These are phyloP conservation scores for Tinospora cordifolia DNA, from an alignment of 164 flowering plant genomes.

Conservation along the genomic window DNA sequence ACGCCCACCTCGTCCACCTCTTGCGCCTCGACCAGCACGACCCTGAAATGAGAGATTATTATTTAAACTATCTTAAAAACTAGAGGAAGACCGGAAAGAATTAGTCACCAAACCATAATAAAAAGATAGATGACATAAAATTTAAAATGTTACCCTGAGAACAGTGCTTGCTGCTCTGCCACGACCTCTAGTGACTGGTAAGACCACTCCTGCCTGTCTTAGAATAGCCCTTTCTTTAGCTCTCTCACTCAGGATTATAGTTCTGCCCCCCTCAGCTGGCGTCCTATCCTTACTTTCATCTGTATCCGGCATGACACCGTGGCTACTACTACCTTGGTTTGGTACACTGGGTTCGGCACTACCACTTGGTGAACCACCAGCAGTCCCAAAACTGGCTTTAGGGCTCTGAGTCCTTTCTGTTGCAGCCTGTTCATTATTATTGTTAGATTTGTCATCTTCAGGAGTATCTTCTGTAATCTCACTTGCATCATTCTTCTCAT, in stretches of 20 bases:
- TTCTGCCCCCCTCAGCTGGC: slow-evolving; percentile 26
- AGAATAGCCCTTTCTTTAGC: slow-evolving; percentile 44
- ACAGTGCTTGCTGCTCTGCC: slow-evolving; percentile 39
- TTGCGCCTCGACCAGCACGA: slow-evolving; percentile 12
- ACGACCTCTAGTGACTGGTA: slow-evolving; percentile 40
- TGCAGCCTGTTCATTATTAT: slow-evolving; percentile 28
- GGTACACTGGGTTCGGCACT: slow-evolving; percentile 17
- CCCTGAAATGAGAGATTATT: slow-evolving; percentile 8
- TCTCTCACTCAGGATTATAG: slow-evolving; percentile 47
- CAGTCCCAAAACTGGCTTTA: slow-evolving; percentile 19
- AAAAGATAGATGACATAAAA: neutral
- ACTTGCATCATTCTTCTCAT: slow-evolving; percentile 23
- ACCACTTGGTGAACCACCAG: slow-evolving; percentile 23
- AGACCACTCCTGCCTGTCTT: slow-evolving; percentile 38
- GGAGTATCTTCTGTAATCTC: slow-evolving; percentile 28
- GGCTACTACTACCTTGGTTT: slow-evolving; percentile 18
- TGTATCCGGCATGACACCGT: slow-evolving; percentile 18
- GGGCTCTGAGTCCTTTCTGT: slow-evolving; percentile 30
- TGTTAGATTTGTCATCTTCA: slow-evolving; percentile 40
- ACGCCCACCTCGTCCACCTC: slow-evolving; percentile 22
- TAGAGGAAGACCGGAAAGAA: neutral
- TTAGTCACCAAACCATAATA: neutral
- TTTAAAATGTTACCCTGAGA: slow-evolving; percentile 20
- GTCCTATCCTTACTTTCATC: slow-evolving; percentile 33
- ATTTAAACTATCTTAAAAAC: neutral